phyloP scores from a whole-genome alignment of 495 filamentous ascomycete species.

The Letharia lupina region DNA sequence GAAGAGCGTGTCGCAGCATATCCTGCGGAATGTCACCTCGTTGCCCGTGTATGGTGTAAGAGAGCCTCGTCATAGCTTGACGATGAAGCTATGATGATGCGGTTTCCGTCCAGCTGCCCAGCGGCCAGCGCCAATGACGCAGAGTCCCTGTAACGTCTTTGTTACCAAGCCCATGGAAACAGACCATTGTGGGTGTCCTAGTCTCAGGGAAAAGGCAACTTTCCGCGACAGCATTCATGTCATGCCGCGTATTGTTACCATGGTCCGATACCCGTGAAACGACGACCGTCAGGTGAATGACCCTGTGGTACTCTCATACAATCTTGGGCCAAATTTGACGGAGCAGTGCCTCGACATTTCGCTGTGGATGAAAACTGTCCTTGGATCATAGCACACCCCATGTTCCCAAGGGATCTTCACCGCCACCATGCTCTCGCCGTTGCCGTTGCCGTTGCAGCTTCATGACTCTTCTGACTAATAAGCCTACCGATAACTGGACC shows the following conservation, averaged over 20 bases:
- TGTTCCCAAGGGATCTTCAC: conserved; percentile 1
- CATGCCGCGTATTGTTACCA: neutral
- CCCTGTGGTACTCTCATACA: neutral
- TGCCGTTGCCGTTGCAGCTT: conserved; percentile 26
- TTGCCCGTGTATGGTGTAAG: neutral
- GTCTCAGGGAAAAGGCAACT: neutral
- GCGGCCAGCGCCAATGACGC: neutral
- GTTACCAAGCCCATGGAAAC: neutral
- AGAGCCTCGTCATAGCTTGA: neutral
- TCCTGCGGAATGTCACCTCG: neutral
- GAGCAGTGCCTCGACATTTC: neutral
- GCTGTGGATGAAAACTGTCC: neutral
- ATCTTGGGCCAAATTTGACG: neutral
- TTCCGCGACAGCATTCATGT: neutral
- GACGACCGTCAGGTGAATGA: neutral
- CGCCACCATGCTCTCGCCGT: neutral
- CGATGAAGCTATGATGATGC: neutral
- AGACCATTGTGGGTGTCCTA: neutral
- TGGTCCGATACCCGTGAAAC: neutral
- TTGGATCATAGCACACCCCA: conserved; percentile 2
- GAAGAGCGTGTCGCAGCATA: neutral
- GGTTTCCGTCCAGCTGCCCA: neutral
- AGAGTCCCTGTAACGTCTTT: neutral
- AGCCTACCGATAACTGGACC: conserved; percentile 63
- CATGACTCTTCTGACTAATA: conserved; percentile 46